Conservation (phyloP, 176 grass and related monocot species). For the Rhipidocladum racemiflorum region DNA sequence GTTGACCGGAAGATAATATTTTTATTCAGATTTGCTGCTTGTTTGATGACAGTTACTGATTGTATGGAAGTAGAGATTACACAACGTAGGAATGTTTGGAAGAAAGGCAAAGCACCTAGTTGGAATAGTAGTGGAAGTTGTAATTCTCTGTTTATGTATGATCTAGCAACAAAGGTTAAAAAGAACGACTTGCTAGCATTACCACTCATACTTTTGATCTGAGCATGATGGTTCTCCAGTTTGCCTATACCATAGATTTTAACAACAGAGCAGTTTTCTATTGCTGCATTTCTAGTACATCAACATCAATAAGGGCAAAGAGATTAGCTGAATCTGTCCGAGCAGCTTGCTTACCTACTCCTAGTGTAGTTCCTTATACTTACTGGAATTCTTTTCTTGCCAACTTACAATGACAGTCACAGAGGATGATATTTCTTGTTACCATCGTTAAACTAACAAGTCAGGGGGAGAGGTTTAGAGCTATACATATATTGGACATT, state of each 20-base stretch:
- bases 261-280: background rate
- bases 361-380: background rate
- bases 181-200: background rate
- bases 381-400: background rate
- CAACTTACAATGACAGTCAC: background rate
- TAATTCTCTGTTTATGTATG: background rate
- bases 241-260: background rate
- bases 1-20: background rate
- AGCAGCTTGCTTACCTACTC: background rate
- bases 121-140: background rate
- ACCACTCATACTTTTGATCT: background rate
- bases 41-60: background rate
- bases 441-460: background rate
- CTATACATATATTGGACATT: background rate
- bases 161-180: background rate
- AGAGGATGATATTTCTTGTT: background rate
- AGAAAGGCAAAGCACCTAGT: background rate
- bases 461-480: background rate
- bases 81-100: background rate
- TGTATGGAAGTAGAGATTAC: background rate
- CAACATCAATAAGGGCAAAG: background rate
- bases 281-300: background rate
- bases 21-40: background rate
- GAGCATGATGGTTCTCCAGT: background rate
- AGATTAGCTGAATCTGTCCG: background rate